phyloP scores from a whole-genome alignment of 2,329 filamentous ascomycete genomes.

The Fusarium aywerte region DNA sequence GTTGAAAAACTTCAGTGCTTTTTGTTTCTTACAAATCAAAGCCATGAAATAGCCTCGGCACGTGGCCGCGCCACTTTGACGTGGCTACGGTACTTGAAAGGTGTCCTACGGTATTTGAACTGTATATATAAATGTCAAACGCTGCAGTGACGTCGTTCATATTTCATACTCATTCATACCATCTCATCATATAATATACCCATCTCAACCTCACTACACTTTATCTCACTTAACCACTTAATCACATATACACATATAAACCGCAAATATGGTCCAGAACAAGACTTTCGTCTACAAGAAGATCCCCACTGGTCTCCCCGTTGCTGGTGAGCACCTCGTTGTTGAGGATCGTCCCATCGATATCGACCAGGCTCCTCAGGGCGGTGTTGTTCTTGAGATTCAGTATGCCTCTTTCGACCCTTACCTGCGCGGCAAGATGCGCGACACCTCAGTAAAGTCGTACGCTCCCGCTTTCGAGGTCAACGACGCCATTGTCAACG shows the following conservation, averaged over 20 bases:
- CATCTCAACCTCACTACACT: not conserved
- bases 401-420: constrained; percentile 84
- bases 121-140: constrained; percentile 19
- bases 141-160: constrained; percentile 23
- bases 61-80: constrained; percentile 14
- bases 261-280: constrained; percentile 62
- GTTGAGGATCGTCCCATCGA: constrained; percentile 77
- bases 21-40: constrained; percentile 30
- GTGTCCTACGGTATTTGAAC: not conserved
- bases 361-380: constrained; percentile 64
- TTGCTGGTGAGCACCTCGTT: constrained; percentile 75
- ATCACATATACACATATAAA: not conserved
- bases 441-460: constrained; percentile 68
- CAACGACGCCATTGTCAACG: constrained; percentile 72
- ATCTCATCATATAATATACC: constrained; percentile 1
- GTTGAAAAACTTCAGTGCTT: constrained; percentile 17
- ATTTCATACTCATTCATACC: not conserved
- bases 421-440: constrained; percentile 85
- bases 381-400: constrained; percentile 76
- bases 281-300: constrained; percentile 80
- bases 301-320: constrained; percentile 72
- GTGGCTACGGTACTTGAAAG: constrained; percentile 11
- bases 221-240: not conserved
- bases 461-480: constrained; percentile 65
- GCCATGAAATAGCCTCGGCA: constrained; percentile 17